Percentiles rank a stretch among this genome's conserved stretches.
Evolutionary conservation across 768 basidiomycete species (phyloP).

Genomic region (Ramaria sp.): DNA sequence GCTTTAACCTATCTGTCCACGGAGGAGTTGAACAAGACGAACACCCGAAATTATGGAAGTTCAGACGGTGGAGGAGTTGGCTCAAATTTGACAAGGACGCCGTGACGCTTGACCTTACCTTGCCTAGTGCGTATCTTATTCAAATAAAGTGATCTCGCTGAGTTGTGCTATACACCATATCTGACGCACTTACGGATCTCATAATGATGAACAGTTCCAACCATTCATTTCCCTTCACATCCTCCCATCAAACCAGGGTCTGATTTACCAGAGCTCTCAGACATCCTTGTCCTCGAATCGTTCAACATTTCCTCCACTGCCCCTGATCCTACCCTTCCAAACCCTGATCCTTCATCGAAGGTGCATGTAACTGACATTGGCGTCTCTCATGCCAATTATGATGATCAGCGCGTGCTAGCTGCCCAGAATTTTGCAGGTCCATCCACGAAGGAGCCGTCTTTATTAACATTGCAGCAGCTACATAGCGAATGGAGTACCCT

Average conservation of each 20-base stretch:
- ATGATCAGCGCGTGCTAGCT: neutral
- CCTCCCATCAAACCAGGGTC: conserved; percentile 6
- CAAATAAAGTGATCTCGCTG: neutral
- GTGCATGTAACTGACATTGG: neutral
- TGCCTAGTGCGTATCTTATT: neutral
- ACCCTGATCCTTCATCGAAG: neutral
- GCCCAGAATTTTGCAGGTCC: neutral
- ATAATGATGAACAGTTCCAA: neutral
- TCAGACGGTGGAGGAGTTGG: conserved; percentile 1
- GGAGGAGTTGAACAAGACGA: neutral
- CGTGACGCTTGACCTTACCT: neutral
- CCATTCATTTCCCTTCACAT: neutral
- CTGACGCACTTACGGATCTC: neutral
- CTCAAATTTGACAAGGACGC: neutral
- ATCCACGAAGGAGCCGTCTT: neutral
- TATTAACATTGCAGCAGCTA: neutral
- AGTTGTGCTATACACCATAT: neutral
- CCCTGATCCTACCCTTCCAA: neutral
- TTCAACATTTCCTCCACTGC: conserved; percentile 31
- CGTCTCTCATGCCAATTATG: neutral
- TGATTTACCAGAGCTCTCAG: conserved; percentile 38
- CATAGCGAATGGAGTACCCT: neutral
- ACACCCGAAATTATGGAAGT: neutral
- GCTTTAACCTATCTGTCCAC: neutral
- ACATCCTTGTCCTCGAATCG: conserved; percentile 49